Evolutionary conservation across 768 basidiomycete genomes (phyloP).

Genomic region (Auricularia cornea): DNA sequence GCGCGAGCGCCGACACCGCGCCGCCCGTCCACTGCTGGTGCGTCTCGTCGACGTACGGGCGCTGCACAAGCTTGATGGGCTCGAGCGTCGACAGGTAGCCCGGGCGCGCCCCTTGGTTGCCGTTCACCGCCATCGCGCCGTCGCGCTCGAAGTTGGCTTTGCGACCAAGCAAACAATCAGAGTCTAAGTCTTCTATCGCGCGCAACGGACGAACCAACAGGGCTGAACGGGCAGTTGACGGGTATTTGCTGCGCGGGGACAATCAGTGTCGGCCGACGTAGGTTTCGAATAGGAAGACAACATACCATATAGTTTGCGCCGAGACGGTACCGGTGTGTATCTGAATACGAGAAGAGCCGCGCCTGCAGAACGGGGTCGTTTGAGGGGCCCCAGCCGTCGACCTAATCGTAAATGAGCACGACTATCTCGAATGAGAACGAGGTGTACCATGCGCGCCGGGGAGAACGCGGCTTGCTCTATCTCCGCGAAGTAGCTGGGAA

Average conservation of each 20-base stretch:
- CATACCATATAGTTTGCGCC: conserved; percentile 56
- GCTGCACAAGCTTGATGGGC: conserved; percentile 23
- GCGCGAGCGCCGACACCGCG: conserved; percentile 29
- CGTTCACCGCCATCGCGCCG: conserved; percentile 27
- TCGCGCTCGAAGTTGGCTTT: conserved; percentile 33
- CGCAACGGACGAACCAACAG: conserved; percentile 23
- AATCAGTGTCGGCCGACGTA: too few relatives aligned
- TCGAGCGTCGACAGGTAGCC: conserved; percentile 31
- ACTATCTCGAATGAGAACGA: conserved; percentile 22
- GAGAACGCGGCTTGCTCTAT: conserved; percentile 65
- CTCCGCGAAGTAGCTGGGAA: conserved; percentile 27
- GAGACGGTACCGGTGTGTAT: conserved; percentile 80
- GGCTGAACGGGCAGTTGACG: conserved; percentile 31
- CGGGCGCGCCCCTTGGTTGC: conserved; percentile 29
- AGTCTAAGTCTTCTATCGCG: not conserved
- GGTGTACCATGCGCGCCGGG: conserved; percentile 80
- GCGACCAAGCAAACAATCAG: not conserved
- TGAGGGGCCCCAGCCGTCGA: conserved; percentile 55
- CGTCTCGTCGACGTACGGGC: conserved; percentile 31
- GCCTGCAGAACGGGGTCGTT: conserved; percentile 91
- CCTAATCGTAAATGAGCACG: not conserved
- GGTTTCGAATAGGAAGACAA: too few relatives aligned
- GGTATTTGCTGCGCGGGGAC: conserved; percentile 2
- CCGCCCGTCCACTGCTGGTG: conserved; percentile 36
- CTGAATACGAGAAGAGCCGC: conserved; percentile 90